These are phyloP conservation scores for Coleophoma crateriformis DNA, from an alignment of 2,329 filamentous ascomycete genomes.

Conservation along the genomic window DNA sequence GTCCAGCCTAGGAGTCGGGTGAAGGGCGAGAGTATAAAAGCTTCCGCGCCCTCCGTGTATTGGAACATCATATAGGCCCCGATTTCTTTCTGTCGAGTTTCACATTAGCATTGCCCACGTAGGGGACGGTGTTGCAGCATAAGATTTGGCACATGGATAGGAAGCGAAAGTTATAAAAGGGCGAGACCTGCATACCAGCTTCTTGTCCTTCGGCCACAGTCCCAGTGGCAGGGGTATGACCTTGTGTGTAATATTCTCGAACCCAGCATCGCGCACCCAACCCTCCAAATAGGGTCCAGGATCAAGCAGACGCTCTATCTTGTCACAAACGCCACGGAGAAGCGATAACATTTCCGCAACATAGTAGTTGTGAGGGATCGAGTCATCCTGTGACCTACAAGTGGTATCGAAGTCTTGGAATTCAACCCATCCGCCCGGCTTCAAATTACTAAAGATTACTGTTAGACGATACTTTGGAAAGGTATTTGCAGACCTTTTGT, in stretches of 20 bases:
- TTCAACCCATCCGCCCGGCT: constrained; percentile 6
- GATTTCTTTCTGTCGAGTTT: background rate
- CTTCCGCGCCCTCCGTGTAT: constrained; percentile 10
- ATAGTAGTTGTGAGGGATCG: background rate
- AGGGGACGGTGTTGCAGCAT: background rate
- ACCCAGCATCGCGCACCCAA: constrained; percentile 18
- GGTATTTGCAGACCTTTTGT: too few relatives aligned
- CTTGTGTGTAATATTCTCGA: constrained; percentile 11
- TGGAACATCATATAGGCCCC: constrained; percentile 4
- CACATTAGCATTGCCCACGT: background rate
- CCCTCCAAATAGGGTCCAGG: constrained; percentile 14
- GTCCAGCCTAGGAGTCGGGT: constrained; percentile 18
- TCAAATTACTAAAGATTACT: background rate
- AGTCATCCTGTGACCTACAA: constrained; percentile 3
- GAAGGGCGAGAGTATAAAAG: constrained; percentile 1
- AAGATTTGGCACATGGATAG: background rate
- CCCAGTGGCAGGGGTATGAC: constrained; percentile 12
- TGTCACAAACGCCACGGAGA: constrained; percentile 31
- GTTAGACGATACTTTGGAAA: too few relatives aligned
- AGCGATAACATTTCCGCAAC: constrained; percentile 1
- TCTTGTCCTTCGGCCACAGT: constrained; percentile 5
- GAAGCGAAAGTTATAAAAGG: background rate
- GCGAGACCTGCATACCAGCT: background rate
- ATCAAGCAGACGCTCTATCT: constrained; percentile 19
- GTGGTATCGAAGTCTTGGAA: constrained; percentile 1